Evolutionary conservation across 768 basidiomycete genomes (phyloP), one percentile per base, ranked within the genome.

Genomic region (Tricholoma sp.): DNA sequence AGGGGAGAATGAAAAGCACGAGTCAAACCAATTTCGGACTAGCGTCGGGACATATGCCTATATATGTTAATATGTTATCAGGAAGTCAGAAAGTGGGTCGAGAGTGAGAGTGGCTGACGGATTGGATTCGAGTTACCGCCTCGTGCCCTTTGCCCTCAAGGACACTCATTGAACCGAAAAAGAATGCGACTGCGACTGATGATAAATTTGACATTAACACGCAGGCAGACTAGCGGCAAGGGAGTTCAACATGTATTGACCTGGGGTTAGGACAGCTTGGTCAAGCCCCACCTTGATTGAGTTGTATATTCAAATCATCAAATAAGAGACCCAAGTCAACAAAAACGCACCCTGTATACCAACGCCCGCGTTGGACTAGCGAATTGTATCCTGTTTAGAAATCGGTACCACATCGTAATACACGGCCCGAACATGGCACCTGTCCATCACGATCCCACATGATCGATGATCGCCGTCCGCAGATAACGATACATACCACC

Each of bases 351-450:
- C 34, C 87, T 75, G 63, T 86, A 86, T 10, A 84, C 66, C 37
- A 88, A 68, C 0, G 78, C 85, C 59, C 72, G 80, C 1, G 77
- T 81, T 1, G 85, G 84, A 55, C 70, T 81, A 2, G 81, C 60
- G 66, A 93, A 89, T 59, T 84, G 82, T 60, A 94, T 76, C 8
- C 84, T 71, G 63, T 89, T 84, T 54, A 94, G 77, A 57, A 86
- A 72, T 52, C 80, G 74, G 63, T 89, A 91, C 92, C 93, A 95
- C 57, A 83, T 87, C 1, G 91, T 90, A 67, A 94, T 77, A 11
- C 80, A 76, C 3, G 93, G 91, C 2, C 90, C 93, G 70, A 95
- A 92, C 53, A 95, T 70, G 5, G 72, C 80, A 39, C 88, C 88
- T 80, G 24, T 52, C 48, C 6, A n/a, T n/a, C n/a, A n/a, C 10